Base-by-base conservation (phyloP, 352 stramenopile genomes). In the Thalassiosira pacifica region DNA sequence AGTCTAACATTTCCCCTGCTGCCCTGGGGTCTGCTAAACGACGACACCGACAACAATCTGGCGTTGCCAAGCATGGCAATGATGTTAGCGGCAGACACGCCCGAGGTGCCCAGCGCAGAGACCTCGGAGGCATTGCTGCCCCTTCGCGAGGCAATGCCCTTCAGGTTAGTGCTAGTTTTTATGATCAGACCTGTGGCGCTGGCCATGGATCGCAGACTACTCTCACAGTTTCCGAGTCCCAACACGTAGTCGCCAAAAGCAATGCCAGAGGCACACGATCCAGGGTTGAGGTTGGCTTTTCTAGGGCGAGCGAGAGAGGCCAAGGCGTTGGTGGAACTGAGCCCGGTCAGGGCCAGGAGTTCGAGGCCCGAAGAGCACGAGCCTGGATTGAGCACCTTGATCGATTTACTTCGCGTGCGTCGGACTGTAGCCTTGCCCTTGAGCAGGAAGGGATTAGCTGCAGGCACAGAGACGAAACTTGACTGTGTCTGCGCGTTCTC, bases 351-450 rank as follows among this genome's bases (percentile, higher is more conserved):
- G 13, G 27, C 11, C 10, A 69, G 42, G 19, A 69, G 29, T 13
- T 69, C 52, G 52, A 69, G 26, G 61, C 18, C 61, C 10, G 61
- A 69, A 16, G 61, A 1, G 31, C 61, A 69, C 61, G 61, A 69
- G 61, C 61, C 18, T 45, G 61, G 61, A 53, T 69, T 69, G 29
- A 69, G 29, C 2, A 26, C 4, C 31, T 29, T 69, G n/a, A n/a
- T n/a, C n/a, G n/a, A n/a, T 2, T 53, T 69, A 18, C 10, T 42
- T 8, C 6, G 6, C 22, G 48, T 59, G 16, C 9, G 3, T 59
- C 19, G 48, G 19, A 19, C 48, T 8, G 10, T 59, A 13, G 6
- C 2, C 16, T 22, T n/a, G 10, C 6, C 45, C 27, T 68, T 68
- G 60, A 24, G 60, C 6, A 34, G 34, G 24, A 66, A 42, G 26